phyloP scores from a whole-genome alignment of 2,329 filamentous ascomycete species.

The Kalmusia sp. region DNA sequence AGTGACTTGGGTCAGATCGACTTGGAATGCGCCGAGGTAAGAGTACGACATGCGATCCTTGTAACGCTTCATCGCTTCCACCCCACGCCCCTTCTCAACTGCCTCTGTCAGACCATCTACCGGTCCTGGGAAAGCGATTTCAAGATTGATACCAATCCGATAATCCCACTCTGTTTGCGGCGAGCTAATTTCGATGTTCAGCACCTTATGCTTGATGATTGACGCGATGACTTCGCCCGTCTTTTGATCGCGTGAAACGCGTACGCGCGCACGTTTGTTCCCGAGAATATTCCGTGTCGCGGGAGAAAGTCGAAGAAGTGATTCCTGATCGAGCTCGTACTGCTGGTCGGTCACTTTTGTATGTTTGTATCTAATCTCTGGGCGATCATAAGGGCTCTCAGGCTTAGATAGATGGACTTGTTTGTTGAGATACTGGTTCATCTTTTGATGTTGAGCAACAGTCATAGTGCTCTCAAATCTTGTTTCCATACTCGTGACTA shows the following conservation, averaged over 20 bases:
- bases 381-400: constrained; percentile 50
- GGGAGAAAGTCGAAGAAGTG: constrained; percentile 48
- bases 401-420: constrained; percentile 63
- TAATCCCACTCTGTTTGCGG: constrained; percentile 83
- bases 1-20: constrained; percentile 91
- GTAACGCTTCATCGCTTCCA: constrained; percentile 64
- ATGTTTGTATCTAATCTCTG: constrained; percentile 80
- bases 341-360: constrained; percentile 84
- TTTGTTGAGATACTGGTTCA: constrained; percentile 86
- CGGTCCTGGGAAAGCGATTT: constrained; percentile 80
- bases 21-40: constrained; percentile 79
- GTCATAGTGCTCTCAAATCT: constrained; percentile 89
- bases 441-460: constrained; percentile 82
- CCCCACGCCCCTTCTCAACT: constrained; percentile 50
- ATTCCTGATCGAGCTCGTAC: constrained; percentile 64
- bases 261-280: constrained; percentile 33
- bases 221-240: constrained; percentile 74
- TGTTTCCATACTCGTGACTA: constrained; percentile 25
- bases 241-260: constrained; percentile 77
- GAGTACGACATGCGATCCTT: constrained; percentile 94
- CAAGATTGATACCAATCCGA: constrained; percentile 91
- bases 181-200: constrained; percentile 85
- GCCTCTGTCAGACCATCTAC: constrained; percentile 59
- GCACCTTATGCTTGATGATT: constrained; percentile 90
- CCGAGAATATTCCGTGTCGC: constrained; percentile 66